Conservation (phyloP, 1,139 yeast species). For the Yamadazyma songkhlaensis region DNA sequence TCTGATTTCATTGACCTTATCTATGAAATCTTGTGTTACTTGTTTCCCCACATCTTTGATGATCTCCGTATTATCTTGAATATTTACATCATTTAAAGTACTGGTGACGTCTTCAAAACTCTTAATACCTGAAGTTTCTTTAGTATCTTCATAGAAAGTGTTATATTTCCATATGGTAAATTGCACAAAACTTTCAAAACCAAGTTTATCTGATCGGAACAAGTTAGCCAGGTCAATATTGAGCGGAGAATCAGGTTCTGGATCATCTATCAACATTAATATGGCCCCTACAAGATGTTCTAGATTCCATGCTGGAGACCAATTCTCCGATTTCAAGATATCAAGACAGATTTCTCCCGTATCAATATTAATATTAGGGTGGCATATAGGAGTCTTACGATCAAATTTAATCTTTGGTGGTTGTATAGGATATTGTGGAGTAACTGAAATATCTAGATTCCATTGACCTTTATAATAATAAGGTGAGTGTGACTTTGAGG, state of each 20-base stretch:
- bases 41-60: slow-evolving; percentile 16
- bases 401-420: slow-evolving; percentile 66
- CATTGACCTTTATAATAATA: slow-evolving; percentile 55
- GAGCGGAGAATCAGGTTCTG: slow-evolving; percentile 84
- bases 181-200: slow-evolving; percentile 63
- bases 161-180: slow-evolving; percentile 54
- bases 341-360: slow-evolving; percentile 88
- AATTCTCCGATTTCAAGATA: slow-evolving; percentile 57
- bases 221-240: slow-evolving; percentile 86
- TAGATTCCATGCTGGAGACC: slow-evolving; percentile 92
- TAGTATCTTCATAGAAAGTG: slow-evolving; percentile 16
- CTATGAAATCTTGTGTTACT: slow-evolving; percentile 15
- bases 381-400: slow-evolving; percentile 50
- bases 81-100: neutral
- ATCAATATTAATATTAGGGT: slow-evolving; percentile 67
- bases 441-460: slow-evolving; percentile 51
- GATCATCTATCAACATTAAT: slow-evolving; percentile 63
- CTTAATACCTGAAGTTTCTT: slow-evolving; percentile 8
- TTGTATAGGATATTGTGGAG: slow-evolving; percentile 58
- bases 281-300: slow-evolving; percentile 71
- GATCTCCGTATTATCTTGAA: slow-evolving; percentile 3
- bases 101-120: neutral
- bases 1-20: slow-evolving; percentile 15
- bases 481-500: slow-evolving; percentile 37
- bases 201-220: slow-evolving; percentile 47